Percentiles rank a stretch among this genome's conserved stretches.
These are phyloP conservation scores for Grigorovia jiainica DNA, from an alignment of 805 yeast species.

Conservation along the genomic window DNA sequence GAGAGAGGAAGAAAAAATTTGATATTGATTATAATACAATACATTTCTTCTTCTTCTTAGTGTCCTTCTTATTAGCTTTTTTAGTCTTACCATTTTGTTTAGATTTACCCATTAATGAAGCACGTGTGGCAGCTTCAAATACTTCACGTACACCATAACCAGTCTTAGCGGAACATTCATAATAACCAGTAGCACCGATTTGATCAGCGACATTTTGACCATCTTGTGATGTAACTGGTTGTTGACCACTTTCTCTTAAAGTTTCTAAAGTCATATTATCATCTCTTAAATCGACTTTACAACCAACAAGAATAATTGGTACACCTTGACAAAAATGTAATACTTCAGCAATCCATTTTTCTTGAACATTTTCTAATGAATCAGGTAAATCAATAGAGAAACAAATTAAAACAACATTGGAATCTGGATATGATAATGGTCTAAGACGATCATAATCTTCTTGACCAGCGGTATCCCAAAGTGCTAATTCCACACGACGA, in stretches of 20 bases:
- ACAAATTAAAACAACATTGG: slow-evolving; percentile 84
- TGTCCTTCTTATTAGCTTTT: slow-evolving; percentile 11
- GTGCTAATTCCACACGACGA: slow-evolving; percentile 81
- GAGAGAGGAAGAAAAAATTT: not conserved
- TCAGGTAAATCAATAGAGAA: slow-evolving; percentile 86
- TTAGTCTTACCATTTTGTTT: slow-evolving; percentile 21
- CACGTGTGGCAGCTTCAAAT: slow-evolving; percentile 83
- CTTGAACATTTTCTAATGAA: slow-evolving; percentile 85
- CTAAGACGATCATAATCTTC: slow-evolving; percentile 92
- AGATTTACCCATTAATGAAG: slow-evolving; percentile 49
- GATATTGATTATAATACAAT: slow-evolving; percentile 42
- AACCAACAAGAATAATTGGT: slow-evolving; percentile 85
- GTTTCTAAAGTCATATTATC: slow-evolving; percentile 69
- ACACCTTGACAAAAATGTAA: slow-evolving; percentile 89
- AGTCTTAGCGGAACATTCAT: slow-evolving; percentile 82
- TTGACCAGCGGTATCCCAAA: slow-evolving; percentile 98
- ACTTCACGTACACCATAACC: slow-evolving; percentile 92
- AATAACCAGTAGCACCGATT: slow-evolving; percentile 70
- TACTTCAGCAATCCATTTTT: slow-evolving; percentile 91
- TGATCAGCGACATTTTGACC: slow-evolving; percentile 64
- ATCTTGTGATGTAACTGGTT: slow-evolving; percentile 28
- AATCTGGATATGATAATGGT: slow-evolving; percentile 84
- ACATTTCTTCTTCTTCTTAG: slow-evolving; percentile 24
- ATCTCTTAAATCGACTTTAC: slow-evolving; percentile 80
- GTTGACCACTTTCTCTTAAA: slow-evolving; percentile 37